A percentile compares a stretch with the other conserved stretches of the same genome.
Conservation (phyloP, 2,329 filamentous ascomycete species). For the Acrocalymma vagum region DNA sequence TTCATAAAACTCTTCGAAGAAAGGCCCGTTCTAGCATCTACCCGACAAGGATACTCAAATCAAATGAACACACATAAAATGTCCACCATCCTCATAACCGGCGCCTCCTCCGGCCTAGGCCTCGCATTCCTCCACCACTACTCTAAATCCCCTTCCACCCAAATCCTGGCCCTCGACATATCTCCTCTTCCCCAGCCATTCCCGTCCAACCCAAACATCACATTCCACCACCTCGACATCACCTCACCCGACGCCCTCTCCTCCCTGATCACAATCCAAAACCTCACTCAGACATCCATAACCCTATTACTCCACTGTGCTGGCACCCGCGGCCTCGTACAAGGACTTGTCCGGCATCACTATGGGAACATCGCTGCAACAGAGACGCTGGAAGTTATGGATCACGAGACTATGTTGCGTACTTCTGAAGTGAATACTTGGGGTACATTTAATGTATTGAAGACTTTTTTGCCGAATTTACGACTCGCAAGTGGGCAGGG, state of each 20-base stretch:
- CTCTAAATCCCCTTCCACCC: constrained; percentile 8
- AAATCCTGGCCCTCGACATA: constrained; percentile 32
- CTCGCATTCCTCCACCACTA: constrained; percentile 60
- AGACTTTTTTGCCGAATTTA: constrained; percentile 47
- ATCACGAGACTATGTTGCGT: constrained; percentile 45
- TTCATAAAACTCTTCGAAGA: too few species aligned
- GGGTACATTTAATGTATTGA: constrained; percentile 52
- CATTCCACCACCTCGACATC: constrained; percentile 19
- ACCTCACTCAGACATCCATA: constrained; percentile 33
- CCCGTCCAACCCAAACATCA: constrained; percentile 7
- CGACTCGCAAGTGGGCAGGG: constrained; percentile 3
- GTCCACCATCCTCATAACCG: constrained; percentile 85
- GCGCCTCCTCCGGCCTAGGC: constrained; percentile 92
- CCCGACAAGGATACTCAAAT: too few species aligned
- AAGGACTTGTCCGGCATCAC: constrained; percentile 24
- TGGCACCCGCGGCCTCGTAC: constrained; percentile 55
- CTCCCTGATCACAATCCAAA: constrained; percentile 18
- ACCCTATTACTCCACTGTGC: constrained; percentile 54
- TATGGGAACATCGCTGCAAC: constrained; percentile 47
- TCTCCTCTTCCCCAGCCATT: constrained; percentile 9
- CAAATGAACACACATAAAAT: constrained; percentile 1
- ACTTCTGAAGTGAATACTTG: constrained; percentile 54
- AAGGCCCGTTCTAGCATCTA: too few species aligned
- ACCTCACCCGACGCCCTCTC: constrained; percentile 8
- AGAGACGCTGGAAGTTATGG: constrained; percentile 53